A percentile compares a stretch with the other conserved stretches of the same genome.
Evolutionary conservation across 768 basidiomycete species (phyloP).

Genomic region (Auricularia cornea): DNA sequence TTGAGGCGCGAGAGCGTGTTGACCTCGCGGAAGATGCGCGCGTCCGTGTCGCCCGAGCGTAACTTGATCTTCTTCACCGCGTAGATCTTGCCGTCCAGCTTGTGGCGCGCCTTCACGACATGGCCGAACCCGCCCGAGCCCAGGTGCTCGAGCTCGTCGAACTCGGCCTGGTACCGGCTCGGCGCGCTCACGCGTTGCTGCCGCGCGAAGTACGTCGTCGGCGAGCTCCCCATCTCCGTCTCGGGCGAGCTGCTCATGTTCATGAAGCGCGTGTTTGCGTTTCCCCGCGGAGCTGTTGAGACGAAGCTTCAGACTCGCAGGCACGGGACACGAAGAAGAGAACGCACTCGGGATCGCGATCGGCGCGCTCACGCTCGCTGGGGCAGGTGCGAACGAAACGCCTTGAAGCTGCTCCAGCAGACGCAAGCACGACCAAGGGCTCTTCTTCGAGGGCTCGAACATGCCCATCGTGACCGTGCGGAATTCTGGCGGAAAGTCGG

Average conservation of each 20-base stretch:
- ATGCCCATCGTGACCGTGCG: slow-evolving; percentile 32
- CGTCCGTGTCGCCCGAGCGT: slow-evolving; percentile 67
- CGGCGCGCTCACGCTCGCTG: background rate
- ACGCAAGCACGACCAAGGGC: slow-evolving; percentile 44
- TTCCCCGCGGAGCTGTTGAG: slow-evolving; percentile 26
- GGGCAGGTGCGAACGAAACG: background rate
- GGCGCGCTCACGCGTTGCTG: slow-evolving; percentile 35
- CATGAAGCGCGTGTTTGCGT: slow-evolving; percentile 5
- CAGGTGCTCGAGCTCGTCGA: slow-evolving; percentile 84
- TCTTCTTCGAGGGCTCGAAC: slow-evolving; percentile 52
- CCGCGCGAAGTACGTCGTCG: slow-evolving; percentile 14
- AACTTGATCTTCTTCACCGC: slow-evolving; percentile 89
- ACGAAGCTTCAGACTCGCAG: too few relatives aligned
- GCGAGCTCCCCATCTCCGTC: slow-evolving; percentile 44
- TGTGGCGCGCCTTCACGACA: background rate
- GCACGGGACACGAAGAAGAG: slow-evolving; percentile 16
- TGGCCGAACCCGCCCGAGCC: slow-evolving; percentile 30
- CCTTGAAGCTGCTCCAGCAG: slow-evolving; percentile 53
- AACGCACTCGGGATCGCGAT: background rate
- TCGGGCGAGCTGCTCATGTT: slow-evolving; percentile 51
- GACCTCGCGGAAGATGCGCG: slow-evolving; percentile 85
- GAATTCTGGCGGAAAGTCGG: background rate
- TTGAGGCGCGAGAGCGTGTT: slow-evolving; percentile 80
- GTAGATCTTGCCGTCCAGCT: slow-evolving; percentile 73
- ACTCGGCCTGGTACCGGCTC: slow-evolving; percentile 88